Conservation (phyloP, 192 early-diverging fungal species). For the Coemansia sp. region DNA sequence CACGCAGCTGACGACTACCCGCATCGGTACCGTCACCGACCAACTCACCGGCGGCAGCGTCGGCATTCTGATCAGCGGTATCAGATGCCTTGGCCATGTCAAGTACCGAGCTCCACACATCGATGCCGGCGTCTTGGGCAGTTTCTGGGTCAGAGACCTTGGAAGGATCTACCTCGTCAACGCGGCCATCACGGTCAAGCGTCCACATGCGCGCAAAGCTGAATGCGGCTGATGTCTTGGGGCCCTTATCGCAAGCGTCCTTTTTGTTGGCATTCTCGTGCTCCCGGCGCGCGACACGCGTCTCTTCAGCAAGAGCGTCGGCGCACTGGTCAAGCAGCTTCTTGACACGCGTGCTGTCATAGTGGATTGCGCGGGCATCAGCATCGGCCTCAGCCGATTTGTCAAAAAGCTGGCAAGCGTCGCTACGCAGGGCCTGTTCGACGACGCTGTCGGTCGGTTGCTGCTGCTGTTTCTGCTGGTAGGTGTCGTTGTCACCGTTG, state of each 20-base stretch:
- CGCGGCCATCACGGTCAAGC: slow-evolving; percentile 1
- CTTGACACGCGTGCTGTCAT: slow-evolving; percentile 4
- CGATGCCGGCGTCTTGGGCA: neutral
- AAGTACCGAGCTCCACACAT: slow-evolving; percentile 22
- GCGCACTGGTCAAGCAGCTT: slow-evolving; percentile 32
- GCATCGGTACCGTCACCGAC: slow-evolving; percentile 3
- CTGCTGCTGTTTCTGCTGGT: too few relatives aligned
- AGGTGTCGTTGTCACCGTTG: slow-evolving; percentile 1
- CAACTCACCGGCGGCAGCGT: neutral
- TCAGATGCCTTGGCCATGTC: neutral
- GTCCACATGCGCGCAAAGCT: slow-evolving; percentile 28
- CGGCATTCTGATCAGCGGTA: neutral
- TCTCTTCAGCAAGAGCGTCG: slow-evolving; percentile 8
- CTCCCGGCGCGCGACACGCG: neutral
- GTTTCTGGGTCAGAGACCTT: neutral
- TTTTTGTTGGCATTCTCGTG: neutral
- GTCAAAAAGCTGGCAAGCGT: slow-evolving; percentile 74
- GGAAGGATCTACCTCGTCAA: neutral
- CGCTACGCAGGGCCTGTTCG: slow-evolving; percentile 77
- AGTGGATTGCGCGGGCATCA: slow-evolving; percentile 18
- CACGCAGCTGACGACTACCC: too few relatives aligned
- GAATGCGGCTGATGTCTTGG: slow-evolving; percentile 8
- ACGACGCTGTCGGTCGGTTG: slow-evolving; percentile 3
- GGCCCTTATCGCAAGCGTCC: too few relatives aligned
- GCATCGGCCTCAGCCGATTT: slow-evolving; percentile 56